Conservation (phyloP, 768 basidiomycete genomes). For the Termitomyces heimii region DNA sequence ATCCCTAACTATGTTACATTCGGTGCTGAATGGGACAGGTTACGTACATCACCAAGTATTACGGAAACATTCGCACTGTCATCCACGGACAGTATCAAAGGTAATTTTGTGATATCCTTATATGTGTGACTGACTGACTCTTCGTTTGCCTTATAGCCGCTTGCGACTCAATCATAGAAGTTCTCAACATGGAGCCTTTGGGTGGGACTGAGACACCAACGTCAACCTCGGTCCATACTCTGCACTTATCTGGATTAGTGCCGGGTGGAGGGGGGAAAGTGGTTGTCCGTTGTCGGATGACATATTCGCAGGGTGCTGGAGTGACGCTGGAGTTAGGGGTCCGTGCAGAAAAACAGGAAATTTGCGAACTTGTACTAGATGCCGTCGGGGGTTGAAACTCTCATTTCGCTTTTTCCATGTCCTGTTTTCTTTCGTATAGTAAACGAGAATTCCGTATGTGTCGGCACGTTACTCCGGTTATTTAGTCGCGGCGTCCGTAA, state of each 20-base stretch:
- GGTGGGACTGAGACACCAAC: conserved; percentile 85
- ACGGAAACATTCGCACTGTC: conserved; percentile 94
- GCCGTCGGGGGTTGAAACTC: conserved; percentile 68
- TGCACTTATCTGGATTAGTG: conserved; percentile 89
- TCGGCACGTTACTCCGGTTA: conserved; percentile 1
- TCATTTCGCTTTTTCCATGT: neutral
- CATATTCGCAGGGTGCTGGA: conserved; percentile 81
- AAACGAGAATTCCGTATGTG: neutral
- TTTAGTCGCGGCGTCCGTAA: neutral
- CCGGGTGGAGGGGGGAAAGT: conserved; percentile 95
- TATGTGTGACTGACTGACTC: conserved; percentile 3
- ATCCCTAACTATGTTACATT: conserved; percentile 93
- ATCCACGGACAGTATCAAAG: conserved; percentile 90
- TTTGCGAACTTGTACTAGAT: conserved; percentile 80
- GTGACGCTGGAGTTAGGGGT: conserved; percentile 91
- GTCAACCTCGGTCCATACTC: conserved; percentile 85
- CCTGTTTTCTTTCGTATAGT: conserved; percentile 3
- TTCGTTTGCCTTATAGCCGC: conserved; percentile 54
- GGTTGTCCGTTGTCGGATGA: conserved; percentile 92
- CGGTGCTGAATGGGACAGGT: conserved; percentile 90
- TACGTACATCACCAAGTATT: conserved; percentile 68
- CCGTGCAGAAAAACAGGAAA: conserved; percentile 85
- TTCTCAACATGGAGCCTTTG: conserved; percentile 94
- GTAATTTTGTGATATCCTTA: conserved; percentile 36
- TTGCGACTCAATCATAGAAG: conserved; percentile 92